A percentile compares a stretch with the other conserved stretches of the same genome.
Evolutionary conservation across 805 yeast genomes (phyloP).

Genomic region (Jamesozyma piceae): DNA sequence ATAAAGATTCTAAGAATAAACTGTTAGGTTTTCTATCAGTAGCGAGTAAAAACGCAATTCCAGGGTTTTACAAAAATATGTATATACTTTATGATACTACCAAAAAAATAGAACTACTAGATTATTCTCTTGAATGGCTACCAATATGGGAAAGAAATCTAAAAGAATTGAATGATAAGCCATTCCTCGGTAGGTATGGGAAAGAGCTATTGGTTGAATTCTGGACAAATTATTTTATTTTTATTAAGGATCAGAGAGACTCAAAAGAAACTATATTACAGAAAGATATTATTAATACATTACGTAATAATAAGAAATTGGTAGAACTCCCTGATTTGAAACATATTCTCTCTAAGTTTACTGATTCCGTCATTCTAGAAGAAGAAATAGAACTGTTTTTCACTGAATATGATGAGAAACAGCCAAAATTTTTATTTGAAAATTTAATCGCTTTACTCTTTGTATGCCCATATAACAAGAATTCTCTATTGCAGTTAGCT

Average conservation of each 20-base stretch:
- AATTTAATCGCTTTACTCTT: constrained; percentile 10
- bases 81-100: constrained; percentile 15
- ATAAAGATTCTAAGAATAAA: constrained; percentile 38
- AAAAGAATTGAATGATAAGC: constrained; percentile 21
- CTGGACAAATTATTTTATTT: constrained; percentile 22
- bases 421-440: constrained; percentile 4
- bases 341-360: constrained; percentile 11
- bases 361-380: constrained; percentile 12
- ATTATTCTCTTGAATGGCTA: constrained; percentile 17
- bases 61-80: constrained; percentile 37
- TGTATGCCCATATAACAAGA: constrained; percentile 9
- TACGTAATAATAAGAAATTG: constrained; percentile 12
- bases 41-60: constrained; percentile 47
- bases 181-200: constrained; percentile 27
- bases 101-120: constrained; percentile 10
- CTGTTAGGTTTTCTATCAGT: constrained; percentile 39
- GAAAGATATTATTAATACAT: constrained; percentile 11
- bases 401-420: constrained; percentile 2
- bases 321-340: constrained; percentile 14
- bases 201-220: constrained; percentile 26
- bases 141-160: constrained; percentile 26
- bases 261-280: constrained; percentile 1
- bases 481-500: constrained; percentile 11
- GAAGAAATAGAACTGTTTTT: constrained; percentile 6
- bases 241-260: constrained; percentile 7